Conservation (phyloP, 768 basidiomycete species). For the Psilocybe subaeruginosa region DNA sequence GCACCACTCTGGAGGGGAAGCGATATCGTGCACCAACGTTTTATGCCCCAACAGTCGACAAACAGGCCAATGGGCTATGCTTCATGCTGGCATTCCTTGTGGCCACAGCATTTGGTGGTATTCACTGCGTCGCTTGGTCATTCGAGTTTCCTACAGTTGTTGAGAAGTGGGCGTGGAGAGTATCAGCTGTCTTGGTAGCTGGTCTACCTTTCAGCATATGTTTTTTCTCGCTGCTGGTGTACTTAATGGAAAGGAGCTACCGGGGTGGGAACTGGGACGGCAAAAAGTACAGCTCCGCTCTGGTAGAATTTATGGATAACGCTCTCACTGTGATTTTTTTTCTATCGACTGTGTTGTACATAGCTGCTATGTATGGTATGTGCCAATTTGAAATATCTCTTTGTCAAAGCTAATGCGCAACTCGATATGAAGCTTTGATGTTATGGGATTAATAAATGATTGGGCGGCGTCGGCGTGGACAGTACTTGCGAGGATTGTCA, state of each 20-base stretch:
- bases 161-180: slow-evolving; percentile 14
- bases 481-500: too few relatives aligned
- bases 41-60: neutral
- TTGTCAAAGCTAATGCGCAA: too few relatives aligned
- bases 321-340: neutral
- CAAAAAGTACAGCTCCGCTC: neutral
- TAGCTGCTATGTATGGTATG: neutral
- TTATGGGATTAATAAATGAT: too few relatives aligned
- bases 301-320: neutral
- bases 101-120: slow-evolving; percentile 17
- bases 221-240: neutral
- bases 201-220: neutral
- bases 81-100: slow-evolving; percentile 1
- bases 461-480: too few relatives aligned
- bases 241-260: neutral
- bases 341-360: slow-evolving; percentile 1
- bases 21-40: slow-evolving; percentile 9
- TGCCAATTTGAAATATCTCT: too few relatives aligned
- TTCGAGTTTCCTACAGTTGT: slow-evolving; percentile 13
- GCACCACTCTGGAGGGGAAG: slow-evolving; percentile 5
- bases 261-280: neutral
- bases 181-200: neutral
- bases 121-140: slow-evolving; percentile 20
- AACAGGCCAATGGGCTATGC: neutral
- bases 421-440: too few relatives aligned